Base-by-base conservation (phyloP, 169 alveolate genomes). In the Cyclospora cayetanensis region DNA sequence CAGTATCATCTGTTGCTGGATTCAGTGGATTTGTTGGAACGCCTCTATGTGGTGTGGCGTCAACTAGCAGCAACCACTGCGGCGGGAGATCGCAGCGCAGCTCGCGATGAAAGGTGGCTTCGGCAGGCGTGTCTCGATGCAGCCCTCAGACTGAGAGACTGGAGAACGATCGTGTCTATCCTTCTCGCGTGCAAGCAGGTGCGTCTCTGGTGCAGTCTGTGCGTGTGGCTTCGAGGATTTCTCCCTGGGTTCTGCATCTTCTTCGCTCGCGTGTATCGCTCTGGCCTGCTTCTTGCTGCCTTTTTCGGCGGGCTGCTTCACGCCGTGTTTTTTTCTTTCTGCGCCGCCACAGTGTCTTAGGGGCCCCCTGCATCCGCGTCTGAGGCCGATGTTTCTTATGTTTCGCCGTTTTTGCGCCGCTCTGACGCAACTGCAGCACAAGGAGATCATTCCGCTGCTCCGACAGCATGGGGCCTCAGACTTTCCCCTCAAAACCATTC, bases 1-100 rank as follows among this genome's bases (percentile, higher is more conserved):
- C 95, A 93, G 90, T 93, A 93, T 41, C 95, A 93, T 43, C 91
- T 60, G 29, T 87, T 55, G 84, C 82, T 27, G 86, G 92, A 77
- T 90, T 42, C 74, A 5, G 66, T 29, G 20, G 90, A 52, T 29
- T 3, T 88, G 41, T 20, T 80, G 60, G 46, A 53, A 50, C 72
- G 90, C n/a, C 66, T 80, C 34, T 29, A 27, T 63, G 1, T 53
- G 52, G 90, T 80, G 39, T 77, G 87, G 87, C 42, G 12, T 25
- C 87, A 43, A 46, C 87, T 77, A 29, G 72, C 72, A 60, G 35
- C 31, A 20, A 27, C 31, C 4, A 27, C 72, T 4, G 79, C 79
- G 31, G n/a, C 79, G 31, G 79, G 46, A 66, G 79, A 5, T 3
- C n/a, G 46, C 7, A 22, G 42, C 7, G 50, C 50, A 66, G 79